Evolutionary conservation across 257 asterid genomes (phyloP).

Genomic region (Plectranthus barbatus): DNA sequence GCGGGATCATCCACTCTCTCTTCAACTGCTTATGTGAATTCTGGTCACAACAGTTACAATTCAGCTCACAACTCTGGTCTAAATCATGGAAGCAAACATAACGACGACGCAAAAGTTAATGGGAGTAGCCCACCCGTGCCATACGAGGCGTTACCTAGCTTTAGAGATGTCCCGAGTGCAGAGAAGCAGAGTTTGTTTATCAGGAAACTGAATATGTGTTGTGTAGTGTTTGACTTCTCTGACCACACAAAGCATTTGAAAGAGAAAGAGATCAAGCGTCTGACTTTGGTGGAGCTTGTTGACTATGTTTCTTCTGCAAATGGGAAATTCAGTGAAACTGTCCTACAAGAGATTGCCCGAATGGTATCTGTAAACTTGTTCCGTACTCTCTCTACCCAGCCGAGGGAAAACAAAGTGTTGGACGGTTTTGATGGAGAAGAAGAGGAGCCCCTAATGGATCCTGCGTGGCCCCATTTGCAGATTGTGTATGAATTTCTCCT

Average conservation of each 20-base stretch:
- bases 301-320: conserved; percentile 63
- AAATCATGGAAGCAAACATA: conserved; percentile 26
- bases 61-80: conserved; percentile 29
- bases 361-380: conserved; percentile 73
- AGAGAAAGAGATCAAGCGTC: conserved; percentile 82
- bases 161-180: conserved; percentile 66
- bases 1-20: conserved; percentile 43
- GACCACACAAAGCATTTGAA: conserved; percentile 72
- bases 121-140: conserved; percentile 42
- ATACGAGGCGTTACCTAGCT: conserved; percentile 68
- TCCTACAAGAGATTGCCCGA: conserved; percentile 55
- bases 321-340: conserved; percentile 59
- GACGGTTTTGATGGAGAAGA: conserved; percentile 81
- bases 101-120: conserved; percentile 31
- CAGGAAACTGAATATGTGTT: conserved; percentile 62
- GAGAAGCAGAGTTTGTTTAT: conserved; percentile 72
- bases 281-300: conserved; percentile 77
- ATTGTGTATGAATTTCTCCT: conserved; percentile 78
- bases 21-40: conserved; percentile 32
- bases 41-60: conserved; percentile 25
- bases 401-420: conserved; percentile 58
- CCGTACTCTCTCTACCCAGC: conserved; percentile 50
- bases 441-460: conserved; percentile 86
- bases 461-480: conserved; percentile 90
- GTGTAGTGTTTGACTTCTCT: conserved; percentile 65